phyloP scores from a whole-genome alignment of 495 filamentous ascomycete genomes.

The Neurospora discreta region DNA sequence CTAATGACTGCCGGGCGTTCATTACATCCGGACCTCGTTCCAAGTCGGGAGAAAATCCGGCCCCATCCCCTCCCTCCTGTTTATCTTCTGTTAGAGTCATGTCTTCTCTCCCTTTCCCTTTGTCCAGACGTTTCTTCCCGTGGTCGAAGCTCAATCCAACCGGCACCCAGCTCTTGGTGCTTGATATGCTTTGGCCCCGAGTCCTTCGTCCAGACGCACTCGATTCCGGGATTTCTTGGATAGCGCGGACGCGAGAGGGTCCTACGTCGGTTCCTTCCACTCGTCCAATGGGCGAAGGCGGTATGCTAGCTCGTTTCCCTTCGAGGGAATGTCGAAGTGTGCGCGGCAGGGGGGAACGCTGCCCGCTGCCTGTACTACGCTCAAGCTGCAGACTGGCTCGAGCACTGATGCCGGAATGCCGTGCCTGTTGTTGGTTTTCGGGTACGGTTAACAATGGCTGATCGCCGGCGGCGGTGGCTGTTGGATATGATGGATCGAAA shows the following conservation, averaged over 20 bases:
- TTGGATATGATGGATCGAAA: constrained; percentile 18
- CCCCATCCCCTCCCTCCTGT: constrained; percentile 9
- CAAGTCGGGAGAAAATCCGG: constrained; percentile 36
- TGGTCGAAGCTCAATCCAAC: constrained; percentile 24
- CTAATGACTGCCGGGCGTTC: constrained; percentile 24
- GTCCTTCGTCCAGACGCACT: constrained; percentile 10
- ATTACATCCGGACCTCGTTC: constrained; percentile 34
- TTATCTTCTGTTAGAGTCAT: constrained; percentile 24
- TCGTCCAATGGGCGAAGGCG: constrained; percentile 16
- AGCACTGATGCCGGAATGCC: constrained; percentile 38
- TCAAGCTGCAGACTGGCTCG: constrained; percentile 54
- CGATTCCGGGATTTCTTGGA: constrained; percentile 18
- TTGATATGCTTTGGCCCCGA: constrained; percentile 19
- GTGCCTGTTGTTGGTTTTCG: constrained; percentile 47
- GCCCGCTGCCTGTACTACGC: constrained; percentile 37
- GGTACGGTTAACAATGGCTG: constrained; percentile 60
- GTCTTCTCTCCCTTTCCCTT: constrained; percentile 36
- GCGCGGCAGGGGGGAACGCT: constrained; percentile 56
- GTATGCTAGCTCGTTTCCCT: constrained; percentile 31
- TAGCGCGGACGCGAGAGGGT: constrained; percentile 15
- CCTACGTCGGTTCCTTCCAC: constrained; percentile 17
- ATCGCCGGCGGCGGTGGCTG: constrained; percentile 41
- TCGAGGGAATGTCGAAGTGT: constrained; percentile 40
- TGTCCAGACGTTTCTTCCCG: constrained; percentile 21
- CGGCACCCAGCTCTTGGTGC: constrained; percentile 15